Percentiles rank a stretch among this genome's conserved stretches.
phyloP scores from a whole-genome alignment of 495 filamentous ascomycete species.

The Paragyromitra xinjiangensis region DNA sequence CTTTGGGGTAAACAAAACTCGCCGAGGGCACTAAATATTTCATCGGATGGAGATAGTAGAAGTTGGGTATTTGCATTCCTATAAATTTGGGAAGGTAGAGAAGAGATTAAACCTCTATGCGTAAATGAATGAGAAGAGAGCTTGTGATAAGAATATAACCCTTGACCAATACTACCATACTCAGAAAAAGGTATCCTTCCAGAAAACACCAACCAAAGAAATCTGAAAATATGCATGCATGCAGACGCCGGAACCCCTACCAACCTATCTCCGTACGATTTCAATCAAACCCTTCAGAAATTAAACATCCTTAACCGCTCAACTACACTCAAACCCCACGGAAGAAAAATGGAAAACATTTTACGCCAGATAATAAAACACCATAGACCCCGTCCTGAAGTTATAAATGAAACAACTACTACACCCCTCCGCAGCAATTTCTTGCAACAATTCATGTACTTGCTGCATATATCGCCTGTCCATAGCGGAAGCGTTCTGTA shows the following conservation, averaged over 20 bases:
- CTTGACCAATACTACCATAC: slow-evolving; percentile 1
- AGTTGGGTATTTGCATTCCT: slow-evolving; percentile 16
- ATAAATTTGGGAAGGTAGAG: not conserved
- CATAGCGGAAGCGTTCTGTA: slow-evolving; percentile 76
- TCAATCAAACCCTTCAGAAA: not conserved
- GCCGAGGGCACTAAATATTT: too few relatives aligned
- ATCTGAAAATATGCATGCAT: slow-evolving; percentile 8
- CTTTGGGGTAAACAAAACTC: too few relatives aligned
- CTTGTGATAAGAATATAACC: slow-evolving; percentile 8
- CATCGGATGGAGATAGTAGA: not conserved
- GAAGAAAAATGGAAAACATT: not conserved
- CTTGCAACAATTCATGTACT: slow-evolving; percentile 77
- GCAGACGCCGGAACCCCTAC: slow-evolving; percentile 2
- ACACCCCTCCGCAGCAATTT: slow-evolving; percentile 65
- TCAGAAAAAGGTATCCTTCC: not conserved
- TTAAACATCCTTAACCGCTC: slow-evolving; percentile 5
- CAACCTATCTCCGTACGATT: not conserved
- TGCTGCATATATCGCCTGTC: slow-evolving; percentile 90
- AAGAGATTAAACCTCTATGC: not conserved
- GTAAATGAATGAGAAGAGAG: slow-evolving; percentile 12
- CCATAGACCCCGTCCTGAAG: slow-evolving; percentile 45
- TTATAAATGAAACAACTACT: slow-evolving; percentile 48
- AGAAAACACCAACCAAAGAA: not conserved
- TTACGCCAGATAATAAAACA: slow-evolving; percentile 54
- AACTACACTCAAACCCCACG: not conserved